Conservation (phyloP, 345 rosid genomes). For the Viola odorata region DNA sequence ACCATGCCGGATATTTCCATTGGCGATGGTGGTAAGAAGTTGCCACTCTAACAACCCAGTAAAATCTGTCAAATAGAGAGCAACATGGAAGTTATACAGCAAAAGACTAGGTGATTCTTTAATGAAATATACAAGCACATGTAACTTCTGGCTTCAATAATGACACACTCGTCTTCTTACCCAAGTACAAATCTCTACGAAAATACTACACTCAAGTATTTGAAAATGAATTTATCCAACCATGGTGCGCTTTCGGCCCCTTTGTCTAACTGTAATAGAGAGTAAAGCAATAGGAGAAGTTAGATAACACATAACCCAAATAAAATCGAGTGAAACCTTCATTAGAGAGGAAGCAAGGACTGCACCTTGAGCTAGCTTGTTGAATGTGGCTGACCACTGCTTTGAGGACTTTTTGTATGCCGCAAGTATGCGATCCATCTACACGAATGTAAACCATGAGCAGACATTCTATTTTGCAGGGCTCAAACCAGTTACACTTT, state of each 20-base stretch:
- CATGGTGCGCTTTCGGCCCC: conserved; percentile 96
- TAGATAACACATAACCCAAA: background rate
- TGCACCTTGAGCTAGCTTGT: conserved; percentile 94
- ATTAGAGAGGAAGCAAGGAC: background rate
- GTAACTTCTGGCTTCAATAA: background rate
- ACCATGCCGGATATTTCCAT: too few species aligned
- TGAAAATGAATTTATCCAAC: conserved; percentile 47
- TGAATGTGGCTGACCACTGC: conserved; percentile 91
- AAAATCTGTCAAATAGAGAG: too few species aligned
- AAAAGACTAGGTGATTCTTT: too few species aligned
- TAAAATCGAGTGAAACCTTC: background rate
- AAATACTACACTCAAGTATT: too few species aligned
- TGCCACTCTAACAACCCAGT: too few species aligned
- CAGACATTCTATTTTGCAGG: background rate
- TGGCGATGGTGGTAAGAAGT: too few species aligned
- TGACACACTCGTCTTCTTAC: background rate
- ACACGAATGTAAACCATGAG: conserved; percentile 12
- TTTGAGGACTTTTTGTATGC: conserved; percentile 87
- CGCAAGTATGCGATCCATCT: conserved; percentile 80
- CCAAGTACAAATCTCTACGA: background rate
- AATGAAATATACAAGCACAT: background rate
- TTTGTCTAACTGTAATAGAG: conserved; percentile 59
- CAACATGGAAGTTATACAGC: too few species aligned
- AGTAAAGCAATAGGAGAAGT: background rate
- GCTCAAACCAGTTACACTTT: background rate